Base-by-base conservation (phyloP, 1,284 basidiomycete genomes). In the Anthracocystis panici-leucophaei region DNA sequence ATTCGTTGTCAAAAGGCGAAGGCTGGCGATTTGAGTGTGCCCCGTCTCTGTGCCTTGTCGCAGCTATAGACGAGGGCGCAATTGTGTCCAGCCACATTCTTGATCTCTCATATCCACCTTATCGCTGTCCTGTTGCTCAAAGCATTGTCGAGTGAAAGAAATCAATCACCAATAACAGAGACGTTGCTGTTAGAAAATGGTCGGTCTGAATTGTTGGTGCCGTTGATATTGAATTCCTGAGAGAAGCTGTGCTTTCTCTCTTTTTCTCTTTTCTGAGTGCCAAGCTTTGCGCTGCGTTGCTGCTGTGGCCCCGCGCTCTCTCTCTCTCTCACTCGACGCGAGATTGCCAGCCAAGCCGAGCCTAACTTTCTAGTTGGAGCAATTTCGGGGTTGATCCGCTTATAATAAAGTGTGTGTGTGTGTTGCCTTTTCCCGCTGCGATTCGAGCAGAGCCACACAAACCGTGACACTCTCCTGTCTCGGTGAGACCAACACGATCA, bases 1-100 rank as follows among this genome's bases (percentile, higher is more conserved):
- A 49, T 46, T 60, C 57, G 66, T 38, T 68, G 40, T 48, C 9
- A 18, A 42, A 27, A 51, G 51, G 51, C 50, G 61, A 59, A 71
- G 65, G 63, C 73, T 75, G 74, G 57, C 68, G 58, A 57, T 71
- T 72, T 76, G 74, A 76, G 74, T 76, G 74, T 76, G 74, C 65
- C 61, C 65, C 74, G 61, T 62, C 73, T 75, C 55, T 57, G 52
- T 29, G 50, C 57, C 51, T 59, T 45, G n/a, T 44, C 20, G 10
- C 56, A 52, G 38, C 54, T 25, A 54, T 76, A 72, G 69, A 57
- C 65, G 74, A 65, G 51, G 69, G 64, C 69, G 72, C 74, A 76
- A 76, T 76, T 76, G 69, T 72, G 74, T 63, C 65, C 69, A 68
- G 74, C 57, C 52, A 76, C 69, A 76, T 65, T 48, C 44, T 11